Percentiles rank a stretch among this genome's conserved stretches.
Conservation (phyloP, 257 asterid genomes). For the Phtheirospermum japonicum region DNA sequence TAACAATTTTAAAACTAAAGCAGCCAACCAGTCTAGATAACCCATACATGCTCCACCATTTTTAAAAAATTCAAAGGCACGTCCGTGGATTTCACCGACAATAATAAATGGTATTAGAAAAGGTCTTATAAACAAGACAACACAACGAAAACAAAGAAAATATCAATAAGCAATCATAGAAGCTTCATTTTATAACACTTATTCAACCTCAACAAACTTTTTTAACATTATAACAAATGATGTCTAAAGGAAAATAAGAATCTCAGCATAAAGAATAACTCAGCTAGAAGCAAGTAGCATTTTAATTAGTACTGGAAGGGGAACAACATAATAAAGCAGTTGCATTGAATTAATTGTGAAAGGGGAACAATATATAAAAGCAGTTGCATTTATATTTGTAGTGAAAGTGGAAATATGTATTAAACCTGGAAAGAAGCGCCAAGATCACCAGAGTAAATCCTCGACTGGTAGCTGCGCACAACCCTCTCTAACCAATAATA, state of each 20-base stretch:
- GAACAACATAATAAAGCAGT: not conserved
- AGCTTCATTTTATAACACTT: not conserved
- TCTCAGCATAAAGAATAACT: not conserved
- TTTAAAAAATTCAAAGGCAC: conserved; percentile 5
- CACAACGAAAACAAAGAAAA: conserved; percentile 4
- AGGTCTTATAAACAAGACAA: not conserved
- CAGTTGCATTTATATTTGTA: conserved; percentile 17
- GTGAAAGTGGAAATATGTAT: conserved; percentile 22
- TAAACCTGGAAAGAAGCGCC: conserved; percentile 75
- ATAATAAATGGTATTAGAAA: not conserved
- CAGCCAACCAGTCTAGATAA: not conserved
- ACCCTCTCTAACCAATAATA: conserved; percentile 84
- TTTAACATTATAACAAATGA: conserved; percentile 7
- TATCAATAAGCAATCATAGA: not conserved
- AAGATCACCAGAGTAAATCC: conserved; percentile 79
- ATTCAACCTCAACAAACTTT: not conserved
- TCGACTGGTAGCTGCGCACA: conserved; percentile 88
- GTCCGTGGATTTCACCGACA: not conserved
- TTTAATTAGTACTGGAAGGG: not conserved
- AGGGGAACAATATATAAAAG: conserved; percentile 3
- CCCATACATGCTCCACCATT: not conserved
- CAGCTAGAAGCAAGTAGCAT: conserved; percentile 8
- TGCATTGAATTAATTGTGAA: not conserved
- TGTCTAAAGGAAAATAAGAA: conserved; percentile 7
- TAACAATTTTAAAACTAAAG: conserved; percentile 3